phyloP scores from a whole-genome alignment of 768 basidiomycete species.

The Calocera cornea region DNA sequence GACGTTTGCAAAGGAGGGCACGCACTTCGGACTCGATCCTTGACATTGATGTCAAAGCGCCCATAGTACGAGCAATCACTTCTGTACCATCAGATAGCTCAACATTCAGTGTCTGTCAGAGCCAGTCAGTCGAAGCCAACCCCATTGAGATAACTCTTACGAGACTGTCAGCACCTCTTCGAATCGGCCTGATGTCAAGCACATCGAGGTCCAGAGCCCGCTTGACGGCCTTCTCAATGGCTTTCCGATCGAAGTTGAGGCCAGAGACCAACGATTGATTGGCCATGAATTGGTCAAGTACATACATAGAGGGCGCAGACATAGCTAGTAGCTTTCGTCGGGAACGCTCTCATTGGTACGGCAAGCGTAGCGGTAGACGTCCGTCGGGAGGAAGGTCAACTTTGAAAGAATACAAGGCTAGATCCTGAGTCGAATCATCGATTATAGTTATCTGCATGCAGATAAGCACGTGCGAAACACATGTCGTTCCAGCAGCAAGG shows the following conservation, averaged over 20 bases:
- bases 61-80: conserved; percentile 15
- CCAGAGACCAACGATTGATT: not conserved
- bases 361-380: not conserved
- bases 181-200: not conserved
- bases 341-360: not conserved
- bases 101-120: conserved; percentile 17
- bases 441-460: not conserved
- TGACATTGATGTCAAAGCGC: not conserved
- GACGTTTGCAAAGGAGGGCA: not conserved
- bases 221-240: not conserved
- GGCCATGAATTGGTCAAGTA: conserved; percentile 1
- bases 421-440: not conserved
- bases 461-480: not conserved
- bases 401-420: not conserved
- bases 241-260: not conserved
- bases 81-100: conserved; percentile 16
- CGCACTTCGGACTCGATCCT: conserved; percentile 17
- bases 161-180: not conserved
- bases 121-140: not conserved
- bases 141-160: not conserved
- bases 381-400: not conserved
- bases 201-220: not conserved
- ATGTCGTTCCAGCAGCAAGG: not conserved
- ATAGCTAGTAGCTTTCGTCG: not conserved
- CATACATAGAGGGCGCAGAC: not conserved